Conservation (phyloP, 2,329 filamentous ascomycete species). For the Talaromyces amestolkiae region DNA sequence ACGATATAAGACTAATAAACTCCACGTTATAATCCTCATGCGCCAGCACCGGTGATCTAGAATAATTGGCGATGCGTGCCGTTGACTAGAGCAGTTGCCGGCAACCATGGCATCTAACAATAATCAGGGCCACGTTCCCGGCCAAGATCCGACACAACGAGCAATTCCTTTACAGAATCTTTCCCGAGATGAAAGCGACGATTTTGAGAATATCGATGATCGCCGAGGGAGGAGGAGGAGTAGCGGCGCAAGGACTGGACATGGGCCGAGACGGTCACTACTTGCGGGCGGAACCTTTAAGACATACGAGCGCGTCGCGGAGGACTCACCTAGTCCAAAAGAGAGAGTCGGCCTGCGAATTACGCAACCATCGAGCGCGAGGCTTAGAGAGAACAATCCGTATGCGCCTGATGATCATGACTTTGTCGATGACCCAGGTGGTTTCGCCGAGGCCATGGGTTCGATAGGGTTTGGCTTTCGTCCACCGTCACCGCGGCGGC, state of each 20-base stretch:
- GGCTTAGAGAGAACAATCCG: constrained; percentile 24
- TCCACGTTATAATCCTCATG: neutral
- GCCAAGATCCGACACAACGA: constrained; percentile 32
- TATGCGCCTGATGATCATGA: constrained; percentile 27
- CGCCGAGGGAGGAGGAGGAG: constrained; percentile 30
- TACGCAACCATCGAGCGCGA: constrained; percentile 27
- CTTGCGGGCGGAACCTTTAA: constrained; percentile 39
- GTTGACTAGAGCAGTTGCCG: constrained; percentile 35
- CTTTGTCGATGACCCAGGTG: constrained; percentile 33
- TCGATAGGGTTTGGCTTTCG: constrained; percentile 43
- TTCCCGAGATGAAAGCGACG: constrained; percentile 38
- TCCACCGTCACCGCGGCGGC: constrained; percentile 23
- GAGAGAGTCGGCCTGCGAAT: constrained; percentile 20
- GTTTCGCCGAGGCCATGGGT: constrained; percentile 44
- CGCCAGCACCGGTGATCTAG: constrained; percentile 5
- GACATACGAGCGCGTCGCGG: constrained; percentile 54
- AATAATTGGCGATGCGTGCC: constrained; percentile 39
- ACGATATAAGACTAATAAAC: neutral
- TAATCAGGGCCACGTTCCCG: constrained; percentile 26
- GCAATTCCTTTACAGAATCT: constrained; percentile 73
- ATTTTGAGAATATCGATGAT: constrained; percentile 27
- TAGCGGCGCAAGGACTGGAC: constrained; percentile 36
- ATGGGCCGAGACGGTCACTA: constrained; percentile 43
- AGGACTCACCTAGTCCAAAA: constrained; percentile 52
- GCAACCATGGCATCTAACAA: constrained; percentile 43